Base-by-base conservation (phyloP, 2,329 filamentous ascomycete species). In the Exophiala aquamarina region DNA sequence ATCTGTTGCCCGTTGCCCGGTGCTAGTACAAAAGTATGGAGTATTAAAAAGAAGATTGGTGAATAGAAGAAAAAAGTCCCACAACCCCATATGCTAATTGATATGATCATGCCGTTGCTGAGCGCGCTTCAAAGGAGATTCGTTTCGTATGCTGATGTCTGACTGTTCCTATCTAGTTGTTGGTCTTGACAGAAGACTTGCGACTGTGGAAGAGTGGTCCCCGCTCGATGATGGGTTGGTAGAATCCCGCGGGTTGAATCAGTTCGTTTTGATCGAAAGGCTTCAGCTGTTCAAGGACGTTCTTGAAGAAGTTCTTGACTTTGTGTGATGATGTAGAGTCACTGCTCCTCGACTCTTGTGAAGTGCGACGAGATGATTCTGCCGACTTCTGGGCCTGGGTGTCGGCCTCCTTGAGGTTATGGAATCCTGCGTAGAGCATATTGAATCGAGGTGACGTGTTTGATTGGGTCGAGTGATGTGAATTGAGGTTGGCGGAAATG, bases 351-450 rank as follows among this genome's bases (percentile, higher is more conserved):
- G 52, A 52, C 39, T 46, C 43, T 21, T 46, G 28, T 35, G 52
- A 50, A 26, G 40, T 28, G 9, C 49, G 51, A 28, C 50, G 52
- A 44, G 43, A 52, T 23, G 44, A 44, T 41, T 41, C 31, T 14
- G 32, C 40, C 33, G 45, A 33, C 47, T 55, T 49, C 31, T 51
- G 39, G 19, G 48, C 54, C 26, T 50, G 39, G 9, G 43, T 23
- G 33, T 51, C 39, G 21, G 48, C 54, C 33, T 51, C 42, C 5
- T 45, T 23, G 32, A 58, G 40, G 53, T 54, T 54, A 45, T 54
- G 51, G 41, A 55, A 58, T 20, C 47, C 54, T n/a, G 49, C 39
- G 47, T 56, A 52, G 29, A 47, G 49, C 56, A 59, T 59, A 15
- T 44, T 54, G 48, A 32, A 18, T 11, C 20, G 44, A 8, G 18